Evolutionary conservation across 176 grass and related monocot species (phyloP).

Genomic region (Aegilops speltoides): DNA sequence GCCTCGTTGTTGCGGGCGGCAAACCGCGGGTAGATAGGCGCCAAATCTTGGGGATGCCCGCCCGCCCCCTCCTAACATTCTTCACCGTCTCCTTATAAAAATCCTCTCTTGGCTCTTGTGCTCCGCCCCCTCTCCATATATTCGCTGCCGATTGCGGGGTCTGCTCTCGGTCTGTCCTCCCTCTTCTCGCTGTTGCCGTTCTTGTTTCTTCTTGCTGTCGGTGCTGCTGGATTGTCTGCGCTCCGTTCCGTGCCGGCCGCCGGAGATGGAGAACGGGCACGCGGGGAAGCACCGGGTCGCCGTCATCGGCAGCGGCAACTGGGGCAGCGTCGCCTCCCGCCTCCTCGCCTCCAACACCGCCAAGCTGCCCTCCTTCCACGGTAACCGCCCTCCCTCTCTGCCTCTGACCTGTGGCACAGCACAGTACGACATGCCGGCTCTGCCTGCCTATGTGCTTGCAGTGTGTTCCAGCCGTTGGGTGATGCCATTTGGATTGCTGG

Average conservation of each 20-base stretch:
- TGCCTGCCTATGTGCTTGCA: neutral
- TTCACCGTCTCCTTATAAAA: neutral
- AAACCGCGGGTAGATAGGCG: neutral
- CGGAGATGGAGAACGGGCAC: slow-evolving; percentile 51
- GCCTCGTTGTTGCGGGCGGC: neutral
- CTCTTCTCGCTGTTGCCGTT: neutral
- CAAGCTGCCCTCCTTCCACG: slow-evolving; percentile 68
- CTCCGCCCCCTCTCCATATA: neutral
- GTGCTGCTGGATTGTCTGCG: slow-evolving; percentile 21
- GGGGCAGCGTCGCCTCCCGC: slow-evolving; percentile 92
- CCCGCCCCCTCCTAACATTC: slow-evolving; percentile 33
- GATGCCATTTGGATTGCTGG: neutral
- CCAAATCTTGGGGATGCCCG: slow-evolving; percentile 38
- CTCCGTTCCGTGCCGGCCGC: slow-evolving; percentile 31
- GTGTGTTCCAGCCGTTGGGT: neutral
- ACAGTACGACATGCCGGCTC: neutral
- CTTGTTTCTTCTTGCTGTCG: neutral
- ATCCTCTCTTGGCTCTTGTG: neutral
- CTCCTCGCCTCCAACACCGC: slow-evolving; percentile 89
- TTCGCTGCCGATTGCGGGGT: neutral
- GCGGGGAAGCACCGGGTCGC: slow-evolving; percentile 52
- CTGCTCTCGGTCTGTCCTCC: neutral
- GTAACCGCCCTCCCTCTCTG: neutral
- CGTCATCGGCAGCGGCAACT: slow-evolving; percentile 92
- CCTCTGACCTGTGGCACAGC: neutral